A percentile compares a stretch with the other conserved stretches of the same genome.
Evolutionary conservation across 2,329 filamentous ascomycete genomes (phyloP).

Genomic region (Aspergillus ochraceoroseus): DNA sequence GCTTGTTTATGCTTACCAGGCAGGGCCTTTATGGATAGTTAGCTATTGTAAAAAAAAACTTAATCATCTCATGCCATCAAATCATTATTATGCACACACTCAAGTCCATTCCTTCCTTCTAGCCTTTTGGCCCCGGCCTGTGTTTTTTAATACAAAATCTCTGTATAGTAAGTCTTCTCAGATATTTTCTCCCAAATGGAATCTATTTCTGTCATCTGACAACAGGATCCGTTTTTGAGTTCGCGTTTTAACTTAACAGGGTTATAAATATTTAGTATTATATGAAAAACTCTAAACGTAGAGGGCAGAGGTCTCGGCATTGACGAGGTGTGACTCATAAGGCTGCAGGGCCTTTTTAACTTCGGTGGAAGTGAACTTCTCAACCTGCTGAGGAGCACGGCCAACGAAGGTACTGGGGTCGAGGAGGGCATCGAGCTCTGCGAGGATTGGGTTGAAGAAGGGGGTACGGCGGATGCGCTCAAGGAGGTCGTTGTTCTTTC

Average conservation of each 20-base stretch:
- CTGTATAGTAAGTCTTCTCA: too few species aligned
- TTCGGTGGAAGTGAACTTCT: conserved; percentile 49
- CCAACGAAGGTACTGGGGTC: conserved; percentile 59
- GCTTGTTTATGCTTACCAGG: too few species aligned
- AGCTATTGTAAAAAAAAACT: background rate
- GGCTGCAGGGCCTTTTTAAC: conserved; percentile 47
- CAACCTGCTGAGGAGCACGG: conserved; percentile 51
- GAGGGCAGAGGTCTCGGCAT: conserved; percentile 38
- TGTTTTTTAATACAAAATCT: too few species aligned
- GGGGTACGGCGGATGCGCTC: conserved; percentile 65
- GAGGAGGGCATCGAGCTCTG: conserved; percentile 63
- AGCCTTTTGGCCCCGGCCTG: too few species aligned
- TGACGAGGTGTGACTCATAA: conserved; percentile 41
- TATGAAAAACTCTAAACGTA: conserved; percentile 33
- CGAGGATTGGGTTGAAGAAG: conserved; percentile 69
- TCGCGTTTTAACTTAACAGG: too few species aligned
- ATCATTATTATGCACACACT: conserved; percentile 1
- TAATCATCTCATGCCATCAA: conserved; percentile 2
- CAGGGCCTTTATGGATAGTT: too few species aligned
- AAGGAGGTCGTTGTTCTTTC: conserved; percentile 74
- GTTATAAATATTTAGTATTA: too few species aligned
- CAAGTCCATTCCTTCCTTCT: too few species aligned
- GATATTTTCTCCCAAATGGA: too few species aligned
- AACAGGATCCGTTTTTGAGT: too few species aligned
- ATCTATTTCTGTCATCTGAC: too few species aligned